phyloP scores from a whole-genome alignment of 2,329 filamentous ascomycete species.

The Arthroderma sp. region DNA sequence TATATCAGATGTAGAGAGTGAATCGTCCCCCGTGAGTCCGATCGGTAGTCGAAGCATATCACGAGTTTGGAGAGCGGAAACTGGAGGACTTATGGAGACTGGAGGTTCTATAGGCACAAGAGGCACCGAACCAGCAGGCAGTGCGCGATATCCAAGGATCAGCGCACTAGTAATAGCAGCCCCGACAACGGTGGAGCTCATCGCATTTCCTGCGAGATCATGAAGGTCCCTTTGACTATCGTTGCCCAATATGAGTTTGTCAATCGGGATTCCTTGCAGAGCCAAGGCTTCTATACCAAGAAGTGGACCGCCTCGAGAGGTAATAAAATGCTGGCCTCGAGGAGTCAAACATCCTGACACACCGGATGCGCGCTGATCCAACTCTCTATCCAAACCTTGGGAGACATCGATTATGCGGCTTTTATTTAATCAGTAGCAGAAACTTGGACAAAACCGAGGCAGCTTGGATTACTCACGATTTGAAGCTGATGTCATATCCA shows the following conservation, averaged over 20 bases:
- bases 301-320: slow-evolving; percentile 47
- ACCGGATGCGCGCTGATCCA: slow-evolving; percentile 38
- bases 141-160: slow-evolving; percentile 26
- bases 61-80: slow-evolving; percentile 6
- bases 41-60: slow-evolving; percentile 10
- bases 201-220: slow-evolving; percentile 66
- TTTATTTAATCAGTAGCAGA: slow-evolving; percentile 4
- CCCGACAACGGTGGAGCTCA: slow-evolving; percentile 61
- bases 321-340: slow-evolving; percentile 46
- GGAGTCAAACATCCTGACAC: slow-evolving; percentile 58
- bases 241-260: slow-evolving; percentile 49
- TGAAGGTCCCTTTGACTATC: slow-evolving; percentile 51
- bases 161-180: slow-evolving; percentile 48
- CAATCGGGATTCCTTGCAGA: slow-evolving; percentile 55
- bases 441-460: background rate
- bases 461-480: slow-evolving; percentile 28
- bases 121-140: slow-evolving; percentile 13
- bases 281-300: slow-evolving; percentile 49
- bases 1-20: slow-evolving; percentile 12
- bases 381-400: slow-evolving; percentile 56
- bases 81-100: background rate
- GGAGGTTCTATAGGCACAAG: background rate
- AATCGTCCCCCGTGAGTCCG: slow-evolving; percentile 2
- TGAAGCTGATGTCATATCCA: slow-evolving; percentile 46
- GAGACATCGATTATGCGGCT: slow-evolving; percentile 47